Base-by-base conservation (phyloP, 2,329 filamentous ascomycete species). In the Onygenales sp. region DNA sequence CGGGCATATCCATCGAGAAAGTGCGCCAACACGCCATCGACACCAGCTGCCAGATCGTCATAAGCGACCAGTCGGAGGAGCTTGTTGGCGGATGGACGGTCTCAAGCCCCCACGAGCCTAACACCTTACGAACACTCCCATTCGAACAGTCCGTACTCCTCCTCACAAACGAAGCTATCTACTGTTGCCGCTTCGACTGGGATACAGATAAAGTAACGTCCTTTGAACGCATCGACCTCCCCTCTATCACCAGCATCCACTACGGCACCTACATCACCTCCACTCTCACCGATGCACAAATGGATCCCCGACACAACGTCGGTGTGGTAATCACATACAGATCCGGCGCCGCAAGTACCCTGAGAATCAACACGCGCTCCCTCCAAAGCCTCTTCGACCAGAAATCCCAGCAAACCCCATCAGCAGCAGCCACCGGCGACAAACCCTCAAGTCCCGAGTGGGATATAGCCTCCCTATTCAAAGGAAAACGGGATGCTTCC, bases 101-200 rank as follows among this genome's bases (percentile, higher is more conserved):
- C 56, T 78, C 91, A 2, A 89, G 85, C 33, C 92, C 93, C 1
- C 81, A 80, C 4, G 74, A 81, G 17, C 80, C 86, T 1, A 85
- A 92, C 63, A 85, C 83, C 0, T 72, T 88, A 50, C 80, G 86
- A 2, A 79, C 77, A 0, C 76, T 85, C 39, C 86, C 89, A 0
- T 87, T 97, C 59, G 89, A 95, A 62, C 92, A 98, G 65, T 86
- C 86, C 0, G 87, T 98, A 1, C 76, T 98, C 0, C 76, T 98
- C 0, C 75, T 98, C 34, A 97, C 93, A 0, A 86, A 95, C 58
- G 77, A 79, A 0, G 92, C 90, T 0, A 68, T 97, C 2, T 97
- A 97, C 65, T 83, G 88, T 56, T 96, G 91, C 67, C 83, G 88
- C 11, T 91, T 97, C 61, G 90, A 97, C 69, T 97, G 92, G 90